phyloP scores from a whole-genome alignment of 495 filamentous ascomycete species.

The Apodospora peruviana region DNA sequence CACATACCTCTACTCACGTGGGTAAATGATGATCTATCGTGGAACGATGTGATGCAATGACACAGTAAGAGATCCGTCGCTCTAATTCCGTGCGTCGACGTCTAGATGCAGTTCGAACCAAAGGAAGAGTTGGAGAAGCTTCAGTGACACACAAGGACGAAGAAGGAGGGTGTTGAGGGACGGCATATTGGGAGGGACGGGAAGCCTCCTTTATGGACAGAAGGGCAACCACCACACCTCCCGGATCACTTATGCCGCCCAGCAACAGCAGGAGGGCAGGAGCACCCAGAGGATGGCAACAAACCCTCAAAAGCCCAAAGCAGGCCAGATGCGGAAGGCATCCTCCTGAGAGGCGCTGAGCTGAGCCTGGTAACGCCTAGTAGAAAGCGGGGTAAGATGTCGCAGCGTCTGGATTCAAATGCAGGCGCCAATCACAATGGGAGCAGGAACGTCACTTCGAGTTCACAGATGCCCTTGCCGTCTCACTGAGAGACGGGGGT shows the following conservation, averaged over 20 bases:
- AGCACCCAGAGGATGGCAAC: background rate
- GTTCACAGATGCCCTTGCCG: conserved; percentile 9
- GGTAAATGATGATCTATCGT: background rate
- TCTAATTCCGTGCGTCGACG: background rate
- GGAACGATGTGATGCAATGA: background rate
- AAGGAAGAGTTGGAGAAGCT: conserved; percentile 7
- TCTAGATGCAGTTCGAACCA: conserved; percentile 1
- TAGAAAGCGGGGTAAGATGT: conserved; percentile 28
- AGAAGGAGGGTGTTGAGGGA: conserved; percentile 11
- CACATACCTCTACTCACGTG: background rate
- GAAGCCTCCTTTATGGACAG: conserved; percentile 17
- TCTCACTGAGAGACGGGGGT: conserved; percentile 5
- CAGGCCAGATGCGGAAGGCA: background rate
- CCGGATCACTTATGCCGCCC: background rate
- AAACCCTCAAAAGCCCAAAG: background rate
- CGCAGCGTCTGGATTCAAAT: conserved; percentile 12
- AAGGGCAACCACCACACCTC: background rate
- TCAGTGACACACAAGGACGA: conserved; percentile 9
- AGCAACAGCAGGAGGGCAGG: background rate
- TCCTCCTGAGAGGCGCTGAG: background rate
- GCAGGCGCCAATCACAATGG: conserved; percentile 25
- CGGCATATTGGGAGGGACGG: conserved; percentile 11
- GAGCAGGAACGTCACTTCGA: conserved; percentile 21
- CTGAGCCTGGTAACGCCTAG: conserved; percentile 11
- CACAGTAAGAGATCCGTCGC: background rate